Evolutionary conservation across 2,329 filamentous ascomycete species (phyloP), one percentile per base, ranked within the genome.

Genomic region (Aureobasidium leucospermi): DNA sequence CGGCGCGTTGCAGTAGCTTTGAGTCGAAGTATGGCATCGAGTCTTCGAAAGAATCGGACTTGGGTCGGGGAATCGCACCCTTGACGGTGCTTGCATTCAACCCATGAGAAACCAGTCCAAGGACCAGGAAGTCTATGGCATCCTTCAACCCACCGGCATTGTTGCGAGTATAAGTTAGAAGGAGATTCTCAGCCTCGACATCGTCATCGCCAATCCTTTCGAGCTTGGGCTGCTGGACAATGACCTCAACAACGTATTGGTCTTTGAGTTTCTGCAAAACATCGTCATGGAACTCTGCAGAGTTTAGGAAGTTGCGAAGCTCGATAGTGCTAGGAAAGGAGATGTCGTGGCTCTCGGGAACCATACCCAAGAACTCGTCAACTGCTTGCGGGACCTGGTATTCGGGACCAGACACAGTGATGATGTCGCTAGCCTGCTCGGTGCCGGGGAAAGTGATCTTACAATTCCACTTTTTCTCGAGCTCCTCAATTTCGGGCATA

Each of bases 391-490:
- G 93, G 38, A 99, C 93, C 80, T 97, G 94, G 83, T 95, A 99
- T 77, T 97, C 93, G 52, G 94, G 94, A 4, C 94, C 94, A 63
- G 91, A 96, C 61, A 99, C 91, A 16, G 88, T 95, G 57, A 99
- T 91, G 69, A 95, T 88, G 69, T 99, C 94, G 71, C 93, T 97
- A 23, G 94, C 94, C 75, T 95, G 89, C 73, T 99, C 94, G 9
- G 94, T 97, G 76, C 92, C 96, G 7, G 94, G 94, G 71, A 99
- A 99, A 66, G 91, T 89, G 70, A 99, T 95, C 79, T 97, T 97
- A 85, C 94, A 99, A 74, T 97, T 97, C 88, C 92, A 97, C 76
- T 96, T 96, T 81, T 96, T 95, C 78, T 99, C 94, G 55, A 99
- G 81, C 67, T 94, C 90, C 65, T 97, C 93, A 60, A 99, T 90